Conservation (phyloP, 2,329 filamentous ascomycete species). For the Scedosporium minutisporum region DNA sequence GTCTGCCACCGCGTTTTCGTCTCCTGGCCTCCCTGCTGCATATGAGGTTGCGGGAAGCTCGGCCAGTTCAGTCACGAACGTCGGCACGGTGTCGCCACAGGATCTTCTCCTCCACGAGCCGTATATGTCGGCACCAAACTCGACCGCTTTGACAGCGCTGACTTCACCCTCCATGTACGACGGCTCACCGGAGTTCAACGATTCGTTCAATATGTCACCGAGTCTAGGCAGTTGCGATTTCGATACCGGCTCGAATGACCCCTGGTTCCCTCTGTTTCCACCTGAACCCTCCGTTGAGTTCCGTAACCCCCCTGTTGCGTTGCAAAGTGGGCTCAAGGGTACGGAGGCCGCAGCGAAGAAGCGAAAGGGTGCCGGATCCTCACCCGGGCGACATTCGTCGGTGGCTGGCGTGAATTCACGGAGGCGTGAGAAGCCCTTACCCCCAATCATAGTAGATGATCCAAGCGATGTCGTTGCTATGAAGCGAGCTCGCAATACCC, state of each 20-base stretch:
- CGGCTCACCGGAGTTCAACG: conserved; percentile 60
- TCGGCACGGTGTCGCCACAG: conserved; percentile 73
- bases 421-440: conserved; percentile 71
- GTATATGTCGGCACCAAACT: conserved; percentile 70
- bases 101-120: conserved; percentile 65
- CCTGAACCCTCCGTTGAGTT: conserved; percentile 23
- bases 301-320: too few species aligned
- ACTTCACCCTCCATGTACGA: conserved; percentile 75
- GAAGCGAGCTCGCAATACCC: conserved; percentile 89
- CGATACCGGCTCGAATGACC: conserved; percentile 35
- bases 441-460: conserved; percentile 68
- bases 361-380: neutral
- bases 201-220: conserved; percentile 69
- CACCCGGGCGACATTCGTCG: conserved; percentile 50
- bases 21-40: conserved; percentile 37
- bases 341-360: neutral
- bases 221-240: conserved; percentile 57
- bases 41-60: conserved; percentile 35
- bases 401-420: conserved; percentile 62
- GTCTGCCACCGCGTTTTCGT: conserved; percentile 41
- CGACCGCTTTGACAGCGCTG: conserved; percentile 69
- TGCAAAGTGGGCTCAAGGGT: too few species aligned
- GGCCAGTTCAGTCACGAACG: conserved; percentile 41
- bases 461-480: conserved; percentile 64
- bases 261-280: conserved; percentile 70